A percentile compares a stretch with the other conserved stretches of the same genome.
Evolutionary conservation across 2,329 filamentous ascomycete genomes (phyloP).

Genomic region (Xylaria sp.): DNA sequence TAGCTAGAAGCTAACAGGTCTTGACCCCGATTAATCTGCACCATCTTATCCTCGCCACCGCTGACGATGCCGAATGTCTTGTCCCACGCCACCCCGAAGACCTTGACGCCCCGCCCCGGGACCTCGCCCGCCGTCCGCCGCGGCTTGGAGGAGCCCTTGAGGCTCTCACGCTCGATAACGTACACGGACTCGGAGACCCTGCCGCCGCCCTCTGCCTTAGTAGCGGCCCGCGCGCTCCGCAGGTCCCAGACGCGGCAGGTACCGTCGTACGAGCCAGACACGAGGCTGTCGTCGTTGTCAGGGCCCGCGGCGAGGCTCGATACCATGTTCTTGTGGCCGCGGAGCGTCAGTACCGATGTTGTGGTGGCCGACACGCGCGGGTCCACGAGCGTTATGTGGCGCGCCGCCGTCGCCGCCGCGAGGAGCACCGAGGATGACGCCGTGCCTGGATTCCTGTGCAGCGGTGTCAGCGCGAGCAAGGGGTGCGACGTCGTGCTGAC

Average conservation of each 20-base stretch:
- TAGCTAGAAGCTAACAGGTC: slow-evolving; percentile 48
- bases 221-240: slow-evolving; percentile 67
- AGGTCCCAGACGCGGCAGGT: slow-evolving; percentile 96
- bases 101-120: slow-evolving; percentile 85
- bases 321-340: slow-evolving; percentile 82
- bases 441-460: slow-evolving; percentile 63
- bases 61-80: slow-evolving; percentile 85
- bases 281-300: slow-evolving; percentile 79
- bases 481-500: slow-evolving; percentile 84
- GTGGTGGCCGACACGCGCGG: slow-evolving; percentile 78
- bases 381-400: slow-evolving; percentile 92
- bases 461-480: slow-evolving; percentile 76
- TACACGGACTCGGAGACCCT: slow-evolving; percentile 76
- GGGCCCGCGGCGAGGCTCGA: slow-evolving; percentile 57
- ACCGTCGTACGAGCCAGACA: slow-evolving; percentile 89
- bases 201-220: slow-evolving; percentile 65
- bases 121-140: slow-evolving; percentile 48
- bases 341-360: slow-evolving; percentile 86
- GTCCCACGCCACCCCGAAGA: slow-evolving; percentile 89
- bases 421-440: slow-evolving; percentile 49
- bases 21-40: slow-evolving; percentile 84
- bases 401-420: slow-evolving; percentile 79
- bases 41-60: slow-evolving; percentile 88
- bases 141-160: slow-evolving; percentile 67
- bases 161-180: slow-evolving; percentile 75